A percentile compares a stretch with the other conserved stretches of the same genome.
phyloP scores from a whole-genome alignment of 2,329 filamentous ascomycete species.

The Colletotrichum limetticola region DNA sequence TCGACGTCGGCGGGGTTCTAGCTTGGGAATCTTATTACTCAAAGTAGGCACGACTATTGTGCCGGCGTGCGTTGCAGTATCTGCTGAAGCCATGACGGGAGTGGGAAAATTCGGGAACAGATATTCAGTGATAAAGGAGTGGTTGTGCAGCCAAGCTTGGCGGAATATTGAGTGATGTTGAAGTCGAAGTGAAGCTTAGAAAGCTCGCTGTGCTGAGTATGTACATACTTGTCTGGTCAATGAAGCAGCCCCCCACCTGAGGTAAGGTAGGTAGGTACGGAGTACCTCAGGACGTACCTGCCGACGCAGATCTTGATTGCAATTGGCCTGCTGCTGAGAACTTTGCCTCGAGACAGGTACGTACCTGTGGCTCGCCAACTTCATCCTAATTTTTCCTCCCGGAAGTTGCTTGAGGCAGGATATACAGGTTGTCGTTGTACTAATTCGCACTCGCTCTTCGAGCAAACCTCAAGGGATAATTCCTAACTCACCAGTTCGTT shows the following conservation, averaged over 20 bases:
- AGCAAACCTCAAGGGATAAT: not conserved
- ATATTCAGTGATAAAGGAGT: not conserved
- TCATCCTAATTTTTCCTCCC: constrained; percentile 3
- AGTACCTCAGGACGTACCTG: not conserved
- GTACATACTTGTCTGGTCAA: not conserved
- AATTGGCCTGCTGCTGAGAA: not conserved
- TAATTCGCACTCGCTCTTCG: not conserved
- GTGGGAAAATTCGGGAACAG: not conserved
- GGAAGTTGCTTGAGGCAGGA: not conserved
- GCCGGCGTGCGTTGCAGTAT: not conserved
- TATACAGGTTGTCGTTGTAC: not conserved
- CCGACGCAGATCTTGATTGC: not conserved
- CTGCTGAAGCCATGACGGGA: constrained; percentile 19
- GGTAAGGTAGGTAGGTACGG: not conserved
- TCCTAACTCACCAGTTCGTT: not conserved
- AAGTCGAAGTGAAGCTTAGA: not conserved
- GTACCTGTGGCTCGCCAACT: constrained; percentile 2
- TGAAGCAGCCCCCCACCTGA: not conserved
- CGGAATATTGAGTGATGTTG: not conserved
- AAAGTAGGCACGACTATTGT: not conserved
- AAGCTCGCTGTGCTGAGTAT: not conserved
- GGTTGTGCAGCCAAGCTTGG: not conserved
- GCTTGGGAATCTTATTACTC: constrained; percentile 65
- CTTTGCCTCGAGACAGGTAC: constrained; percentile 15
- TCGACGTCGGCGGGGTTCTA: constrained; percentile 72